Base-by-base conservation (phyloP, 768 basidiomycete species). In the Baorangia bicolor region DNA sequence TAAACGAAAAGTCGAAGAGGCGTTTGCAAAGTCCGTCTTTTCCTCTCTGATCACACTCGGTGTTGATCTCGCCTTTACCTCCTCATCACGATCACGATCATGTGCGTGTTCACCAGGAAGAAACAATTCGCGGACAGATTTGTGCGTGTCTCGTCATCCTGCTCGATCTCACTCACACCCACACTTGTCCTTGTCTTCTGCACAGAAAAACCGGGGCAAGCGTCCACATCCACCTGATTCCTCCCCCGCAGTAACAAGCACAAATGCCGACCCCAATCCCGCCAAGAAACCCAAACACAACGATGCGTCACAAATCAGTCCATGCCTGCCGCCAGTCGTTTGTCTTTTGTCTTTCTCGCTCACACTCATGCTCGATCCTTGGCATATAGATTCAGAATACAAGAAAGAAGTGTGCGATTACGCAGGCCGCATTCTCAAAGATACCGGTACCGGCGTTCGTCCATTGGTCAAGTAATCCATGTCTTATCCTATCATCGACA, bases 121-220 rank as follows among this genome's bases (percentile, higher is more conserved):
- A 80, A 74, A 49, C 69, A 77, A 10, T 87, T 87, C 67, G 81
- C 82, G 54, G 76, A 77, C 59, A 78, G 85, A 65, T 86, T 86
- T 74, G 84, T 85, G 64, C 65, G 83, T 56, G 16, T 79, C 6
- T 1, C 34, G 5, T 12, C 10, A 27, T 16, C 13, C 33, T 21
- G 18, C 2, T 13, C 8, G 2, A 6, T 18, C 11, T 23, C 28
- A 7, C 2, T 20, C 20, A 12, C 39, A 13, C 10, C 10, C 33
- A 30, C 28, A 25, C n/a, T n/a, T n/a, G n/a, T 4, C 5, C 1
- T 9, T 18, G 20, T 28, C 5, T 4, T 18, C 6, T 12, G n/a
- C n/a, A 25, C 64, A 86, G 84, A 85, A 79, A 79, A 78, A 73
- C 33, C 73, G 84, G 67, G 80, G 82, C 69, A 85, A 85, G 74